phyloP scores from a whole-genome alignment of 805 yeast species.

The Candida mattraensis region DNA sequence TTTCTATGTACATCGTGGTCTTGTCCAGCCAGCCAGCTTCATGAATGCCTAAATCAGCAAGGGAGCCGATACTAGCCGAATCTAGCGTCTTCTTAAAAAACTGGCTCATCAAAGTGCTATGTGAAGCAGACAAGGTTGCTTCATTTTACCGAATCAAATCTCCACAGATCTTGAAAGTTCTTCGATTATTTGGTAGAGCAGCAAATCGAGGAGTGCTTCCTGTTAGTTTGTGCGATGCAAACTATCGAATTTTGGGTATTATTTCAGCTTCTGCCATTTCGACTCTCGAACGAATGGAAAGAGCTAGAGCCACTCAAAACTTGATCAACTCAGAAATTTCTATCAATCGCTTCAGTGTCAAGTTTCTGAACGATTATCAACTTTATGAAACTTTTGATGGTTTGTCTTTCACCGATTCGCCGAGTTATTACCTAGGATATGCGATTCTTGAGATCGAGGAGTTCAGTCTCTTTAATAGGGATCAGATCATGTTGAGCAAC shows the following conservation, averaged over 20 bases:
- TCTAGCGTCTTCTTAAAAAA: constrained; percentile 13
- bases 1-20: neutral
- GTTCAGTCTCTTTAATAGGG: constrained; percentile 21
- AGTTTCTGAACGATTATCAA: constrained; percentile 16
- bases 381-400: constrained; percentile 10
- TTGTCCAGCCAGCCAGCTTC: neutral
- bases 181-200: constrained; percentile 8
- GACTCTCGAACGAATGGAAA: constrained; percentile 19
- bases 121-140: constrained; percentile 1
- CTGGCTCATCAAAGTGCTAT: constrained; percentile 14
- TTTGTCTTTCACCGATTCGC: constrained; percentile 1
- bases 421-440: constrained; percentile 11
- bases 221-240: constrained; percentile 21
- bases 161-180: constrained; percentile 13
- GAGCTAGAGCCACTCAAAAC: constrained; percentile 17
- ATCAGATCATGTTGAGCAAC: constrained; percentile 18
- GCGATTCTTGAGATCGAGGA: constrained; percentile 18
- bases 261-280: constrained; percentile 15
- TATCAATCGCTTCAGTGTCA: constrained; percentile 11
- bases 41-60: constrained; percentile 11
- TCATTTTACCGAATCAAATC: neutral
- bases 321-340: constrained; percentile 18
- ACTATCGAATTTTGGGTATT: constrained; percentile 16
- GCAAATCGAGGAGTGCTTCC: constrained; percentile 10
- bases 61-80: constrained; percentile 6